A percentile compares a stretch with the other conserved stretches of the same genome.
Evolutionary conservation across 345 rosid genomes (phyloP).

Genomic region (Salix udensis): DNA sequence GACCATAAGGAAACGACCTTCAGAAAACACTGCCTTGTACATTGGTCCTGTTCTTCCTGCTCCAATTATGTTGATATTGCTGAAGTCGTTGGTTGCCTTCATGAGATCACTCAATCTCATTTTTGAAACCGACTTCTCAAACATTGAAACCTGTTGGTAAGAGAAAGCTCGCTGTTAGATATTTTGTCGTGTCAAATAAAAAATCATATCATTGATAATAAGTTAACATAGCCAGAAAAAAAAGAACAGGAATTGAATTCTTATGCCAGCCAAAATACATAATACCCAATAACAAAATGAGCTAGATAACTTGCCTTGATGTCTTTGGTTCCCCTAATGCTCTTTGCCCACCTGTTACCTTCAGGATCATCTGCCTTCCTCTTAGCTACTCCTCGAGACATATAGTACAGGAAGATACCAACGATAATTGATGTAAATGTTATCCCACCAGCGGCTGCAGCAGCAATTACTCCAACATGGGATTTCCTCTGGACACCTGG

Average conservation of each 20-base stretch:
- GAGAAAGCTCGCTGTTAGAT: slow-evolving; percentile 16
- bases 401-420: slow-evolving; percentile 46
- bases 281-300: background rate
- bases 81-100: slow-evolving; percentile 82
- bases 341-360: slow-evolving; percentile 87
- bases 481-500: slow-evolving; percentile 4
- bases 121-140: slow-evolving; percentile 68
- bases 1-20: slow-evolving; percentile 69
- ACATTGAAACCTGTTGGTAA: slow-evolving; percentile 70
- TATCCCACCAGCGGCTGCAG: slow-evolving; percentile 68
- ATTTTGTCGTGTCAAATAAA: background rate
- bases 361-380: slow-evolving; percentile 89
- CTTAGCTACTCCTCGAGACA: slow-evolving; percentile 45
- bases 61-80: slow-evolving; percentile 70
- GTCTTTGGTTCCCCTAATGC: slow-evolving; percentile 59
- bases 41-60: slow-evolving; percentile 81
- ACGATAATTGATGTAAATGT: slow-evolving; percentile 58
- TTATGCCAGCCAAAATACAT: background rate
- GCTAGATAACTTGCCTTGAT: slow-evolving; percentile 51
- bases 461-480: slow-evolving; percentile 42
- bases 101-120: slow-evolving; percentile 81
- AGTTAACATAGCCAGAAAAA: background rate
- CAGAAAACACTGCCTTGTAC: slow-evolving; percentile 77
- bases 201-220: background rate
- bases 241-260: background rate